phyloP scores from a whole-genome alignment of 2,329 filamentous ascomycete genomes.

The Colletotrichum scovillei region DNA sequence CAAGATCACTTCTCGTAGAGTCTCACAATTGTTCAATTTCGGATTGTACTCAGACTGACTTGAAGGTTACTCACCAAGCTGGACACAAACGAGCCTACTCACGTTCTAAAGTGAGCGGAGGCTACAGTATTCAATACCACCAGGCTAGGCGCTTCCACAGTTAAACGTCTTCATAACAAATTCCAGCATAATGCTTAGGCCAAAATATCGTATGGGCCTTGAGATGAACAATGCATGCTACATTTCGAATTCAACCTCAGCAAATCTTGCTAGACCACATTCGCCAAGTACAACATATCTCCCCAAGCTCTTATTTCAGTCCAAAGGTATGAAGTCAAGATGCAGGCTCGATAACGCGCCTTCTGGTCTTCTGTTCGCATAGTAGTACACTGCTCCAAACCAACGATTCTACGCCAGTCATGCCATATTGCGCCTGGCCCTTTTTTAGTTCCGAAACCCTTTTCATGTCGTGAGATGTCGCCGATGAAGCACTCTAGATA shows the following conservation, averaged over 20 bases:
- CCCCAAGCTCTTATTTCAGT: neutral
- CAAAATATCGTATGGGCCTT: no score
- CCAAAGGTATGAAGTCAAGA: neutral
- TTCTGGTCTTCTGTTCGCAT: neutral
- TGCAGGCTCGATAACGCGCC: neutral
- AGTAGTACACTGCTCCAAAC: neutral
- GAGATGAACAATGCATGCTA: no score
- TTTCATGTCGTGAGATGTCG: slow-evolving; percentile 11
- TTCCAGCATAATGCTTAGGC: no score
- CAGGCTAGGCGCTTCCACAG: no score
- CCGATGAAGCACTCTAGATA: slow-evolving; percentile 14
- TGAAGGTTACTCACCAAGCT: no score
- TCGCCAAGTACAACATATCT: neutral
- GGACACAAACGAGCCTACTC: no score
- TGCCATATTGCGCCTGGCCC: slow-evolving; percentile 16
- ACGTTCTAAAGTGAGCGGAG: no score
- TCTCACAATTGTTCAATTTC: neutral
- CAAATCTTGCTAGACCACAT: no score
- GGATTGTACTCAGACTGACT: no score
- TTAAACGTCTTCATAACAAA: no score
- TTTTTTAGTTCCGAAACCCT: neutral
- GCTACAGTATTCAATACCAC: no score
- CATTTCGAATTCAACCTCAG: no score
- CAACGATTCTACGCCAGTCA: neutral
- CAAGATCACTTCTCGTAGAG: neutral